Evolutionary conservation across 148 eudicot species (phyloP).

Genomic region (Vaccinium myrtillus): DNA sequence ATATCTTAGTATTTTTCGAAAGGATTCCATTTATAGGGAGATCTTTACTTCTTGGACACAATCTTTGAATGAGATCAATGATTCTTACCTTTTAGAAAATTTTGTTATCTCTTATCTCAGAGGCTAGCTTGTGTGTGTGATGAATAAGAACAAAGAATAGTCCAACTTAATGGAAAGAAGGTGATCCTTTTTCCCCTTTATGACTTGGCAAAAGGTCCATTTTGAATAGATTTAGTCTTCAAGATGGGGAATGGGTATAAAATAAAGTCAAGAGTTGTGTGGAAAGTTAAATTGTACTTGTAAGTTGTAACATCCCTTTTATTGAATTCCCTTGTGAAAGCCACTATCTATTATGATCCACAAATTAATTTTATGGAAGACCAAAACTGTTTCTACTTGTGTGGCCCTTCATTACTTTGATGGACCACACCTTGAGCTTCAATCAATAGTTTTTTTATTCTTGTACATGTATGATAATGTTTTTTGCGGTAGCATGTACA

Average conservation of each 20-base stretch:
- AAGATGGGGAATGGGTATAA: neutral
- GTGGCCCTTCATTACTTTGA: neutral
- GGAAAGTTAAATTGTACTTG: neutral
- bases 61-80: neutral
- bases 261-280: neutral
- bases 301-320: neutral
- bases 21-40: neutral
- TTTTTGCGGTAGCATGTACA: too few relatives aligned
- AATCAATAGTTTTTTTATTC: neutral
- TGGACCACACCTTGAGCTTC: neutral
- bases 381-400: neutral
- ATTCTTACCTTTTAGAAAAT: slow-evolving; percentile 14
- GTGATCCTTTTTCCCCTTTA: neutral
- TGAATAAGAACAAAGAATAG: slow-evolving; percentile 12
- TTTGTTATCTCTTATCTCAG: neutral
- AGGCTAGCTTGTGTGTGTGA: neutral
- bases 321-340: neutral
- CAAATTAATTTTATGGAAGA: too few relatives aligned
- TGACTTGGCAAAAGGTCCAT: slow-evolving; percentile 11
- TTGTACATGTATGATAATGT: neutral
- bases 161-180: slow-evolving; percentile 10
- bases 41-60: slow-evolving; percentile 1
- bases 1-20: too few relatives aligned
- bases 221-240: neutral
- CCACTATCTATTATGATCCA: neutral